phyloP scores from a whole-genome alignment of 306 rosid species.

The Coriaria nepalensis region DNA sequence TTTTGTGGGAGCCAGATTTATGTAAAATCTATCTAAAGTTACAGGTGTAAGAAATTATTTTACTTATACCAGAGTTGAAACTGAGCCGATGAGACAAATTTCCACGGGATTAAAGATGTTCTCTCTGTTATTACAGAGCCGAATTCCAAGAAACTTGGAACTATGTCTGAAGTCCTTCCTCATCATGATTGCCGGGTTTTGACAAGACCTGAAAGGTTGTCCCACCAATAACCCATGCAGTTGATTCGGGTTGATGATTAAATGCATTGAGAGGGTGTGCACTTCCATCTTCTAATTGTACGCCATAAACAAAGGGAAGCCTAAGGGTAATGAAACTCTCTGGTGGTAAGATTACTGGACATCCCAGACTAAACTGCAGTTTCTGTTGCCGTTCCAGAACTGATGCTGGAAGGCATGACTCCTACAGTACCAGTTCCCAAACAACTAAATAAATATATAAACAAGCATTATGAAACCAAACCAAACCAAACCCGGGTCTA shows the following conservation, averaged over 20 bases:
- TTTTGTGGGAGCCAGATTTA: too few species aligned
- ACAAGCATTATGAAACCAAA: neutral
- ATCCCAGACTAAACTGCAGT: slow-evolving; percentile 69
- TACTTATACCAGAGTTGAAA: neutral
- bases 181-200: slow-evolving; percentile 33
- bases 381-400: slow-evolving; percentile 51
- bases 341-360: slow-evolving; percentile 68
- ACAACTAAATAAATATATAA: neutral
- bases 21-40: too few species aligned
- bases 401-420: slow-evolving; percentile 55
- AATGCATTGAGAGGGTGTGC: slow-evolving; percentile 52
- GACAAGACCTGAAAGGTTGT: slow-evolving; percentile 57
- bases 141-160: slow-evolving; percentile 15
- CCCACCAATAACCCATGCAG: slow-evolving; percentile 86
- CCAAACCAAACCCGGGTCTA: neutral
- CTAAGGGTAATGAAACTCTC: slow-evolving; percentile 80
- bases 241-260: slow-evolving; percentile 67
- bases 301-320: slow-evolving; percentile 80
- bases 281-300: slow-evolving; percentile 59
- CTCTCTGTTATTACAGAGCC: slow-evolving; percentile 3
- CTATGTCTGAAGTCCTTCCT: slow-evolving; percentile 34
- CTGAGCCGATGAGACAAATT: neutral
- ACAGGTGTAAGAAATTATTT: too few species aligned
- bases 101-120: neutral
- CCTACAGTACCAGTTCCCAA: slow-evolving; percentile 24